Evolutionary conservation across 2,329 filamentous ascomycete genomes (phyloP).

Genomic region (Phoma sp.): DNA sequence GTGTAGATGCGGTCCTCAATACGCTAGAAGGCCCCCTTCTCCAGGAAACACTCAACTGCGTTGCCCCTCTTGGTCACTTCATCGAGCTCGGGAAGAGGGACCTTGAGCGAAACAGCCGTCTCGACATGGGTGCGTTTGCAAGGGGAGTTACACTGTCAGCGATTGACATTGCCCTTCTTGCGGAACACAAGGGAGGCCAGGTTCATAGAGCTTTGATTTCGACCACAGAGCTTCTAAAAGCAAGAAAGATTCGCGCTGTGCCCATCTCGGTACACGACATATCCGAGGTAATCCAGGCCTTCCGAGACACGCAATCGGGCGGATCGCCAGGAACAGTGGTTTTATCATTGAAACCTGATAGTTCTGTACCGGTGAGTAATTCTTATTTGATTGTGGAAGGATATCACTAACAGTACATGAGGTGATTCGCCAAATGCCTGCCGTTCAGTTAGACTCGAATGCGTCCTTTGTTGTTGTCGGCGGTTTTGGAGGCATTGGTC

Average conservation of each 20-base stretch:
- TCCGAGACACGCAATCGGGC: background rate
- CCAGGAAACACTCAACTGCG: constrained; percentile 52
- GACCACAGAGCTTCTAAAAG: background rate
- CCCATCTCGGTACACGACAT: constrained; percentile 1
- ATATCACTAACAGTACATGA: too few species aligned
- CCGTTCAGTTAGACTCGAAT: too few species aligned
- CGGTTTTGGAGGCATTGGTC: too few species aligned
- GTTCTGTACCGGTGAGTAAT: background rate
- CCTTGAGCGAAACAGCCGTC: background rate
- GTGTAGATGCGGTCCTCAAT: constrained; percentile 45
- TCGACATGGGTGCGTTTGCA: constrained; percentile 31
- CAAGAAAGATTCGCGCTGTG: background rate
- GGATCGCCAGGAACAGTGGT: background rate
- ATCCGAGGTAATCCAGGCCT: constrained; percentile 2
- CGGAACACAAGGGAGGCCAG: constrained; percentile 41
- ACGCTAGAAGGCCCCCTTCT: constrained; percentile 34
- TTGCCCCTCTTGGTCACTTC: constrained; percentile 45
- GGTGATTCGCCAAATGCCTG: too few species aligned
- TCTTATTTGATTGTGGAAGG: too few species aligned
- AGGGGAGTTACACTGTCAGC: constrained; percentile 18
- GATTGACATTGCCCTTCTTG: constrained; percentile 46
- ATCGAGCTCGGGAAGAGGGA: constrained; percentile 26
- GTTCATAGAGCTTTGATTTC: background rate
- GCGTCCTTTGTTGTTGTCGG: too few species aligned
- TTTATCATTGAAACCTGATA: background rate